Evolutionary conservation across 2,329 filamentous ascomycete genomes (phyloP).

Genomic region (Epichloe baconii): DNA sequence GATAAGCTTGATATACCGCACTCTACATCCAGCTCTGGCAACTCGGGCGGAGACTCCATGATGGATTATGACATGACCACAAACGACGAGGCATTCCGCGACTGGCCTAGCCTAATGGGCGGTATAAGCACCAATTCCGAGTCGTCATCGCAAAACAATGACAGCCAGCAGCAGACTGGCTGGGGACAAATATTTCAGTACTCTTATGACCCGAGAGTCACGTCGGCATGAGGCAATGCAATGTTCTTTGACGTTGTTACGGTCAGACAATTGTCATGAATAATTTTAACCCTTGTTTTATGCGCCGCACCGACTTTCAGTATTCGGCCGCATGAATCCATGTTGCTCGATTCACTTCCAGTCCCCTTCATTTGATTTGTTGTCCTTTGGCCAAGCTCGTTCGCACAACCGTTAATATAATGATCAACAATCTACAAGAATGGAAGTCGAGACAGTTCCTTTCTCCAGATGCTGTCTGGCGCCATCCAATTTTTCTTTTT

Average conservation of each 20-base stretch:
- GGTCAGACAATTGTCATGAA: neutral
- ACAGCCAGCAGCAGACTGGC: neutral
- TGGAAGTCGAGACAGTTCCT: neutral
- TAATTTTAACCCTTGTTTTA: neutral
- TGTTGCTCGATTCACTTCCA: neutral
- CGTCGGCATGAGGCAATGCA: neutral
- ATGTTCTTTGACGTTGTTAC: neutral
- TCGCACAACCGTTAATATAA: neutral
- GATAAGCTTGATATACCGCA: constrained; percentile 23
- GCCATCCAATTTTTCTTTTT: neutral
- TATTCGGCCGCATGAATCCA: neutral
- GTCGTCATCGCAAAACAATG: constrained; percentile 13
- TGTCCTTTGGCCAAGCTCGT: neutral
- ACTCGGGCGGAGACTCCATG: constrained; percentile 16
- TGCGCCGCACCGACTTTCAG: neutral
- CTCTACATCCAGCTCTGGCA: constrained; percentile 13
- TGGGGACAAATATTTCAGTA: constrained; percentile 4
- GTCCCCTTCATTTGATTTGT: neutral
- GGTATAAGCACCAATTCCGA: constrained; percentile 20
- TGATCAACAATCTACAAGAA: neutral
- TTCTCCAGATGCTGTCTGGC: neutral
- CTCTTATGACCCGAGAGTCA: constrained; percentile 3
- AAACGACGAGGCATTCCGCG: constrained; percentile 24
- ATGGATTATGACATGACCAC: constrained; percentile 27
- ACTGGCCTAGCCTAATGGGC: constrained; percentile 27